Evolutionary conservation across 768 basidiomycete species (phyloP).

Genomic region (Lanmaoa pseudosensibilis): DNA sequence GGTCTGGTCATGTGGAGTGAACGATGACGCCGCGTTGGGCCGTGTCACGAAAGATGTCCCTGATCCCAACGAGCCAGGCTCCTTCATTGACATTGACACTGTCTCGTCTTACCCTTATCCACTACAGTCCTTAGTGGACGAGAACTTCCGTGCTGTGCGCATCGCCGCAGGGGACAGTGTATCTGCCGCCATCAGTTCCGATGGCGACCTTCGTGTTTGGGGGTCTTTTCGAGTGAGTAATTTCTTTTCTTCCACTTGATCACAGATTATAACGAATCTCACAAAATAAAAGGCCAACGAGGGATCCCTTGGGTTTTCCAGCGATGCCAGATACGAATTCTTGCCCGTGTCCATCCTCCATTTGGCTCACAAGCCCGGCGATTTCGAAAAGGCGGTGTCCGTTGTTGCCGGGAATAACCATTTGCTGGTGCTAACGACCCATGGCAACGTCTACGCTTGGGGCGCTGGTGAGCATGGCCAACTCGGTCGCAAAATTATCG

Average conservation of each 20-base stretch:
- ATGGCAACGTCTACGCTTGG: constrained; percentile 86
- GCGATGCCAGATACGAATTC: constrained; percentile 65
- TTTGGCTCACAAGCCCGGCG: constrained; percentile 59
- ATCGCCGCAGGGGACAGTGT: constrained; percentile 87
- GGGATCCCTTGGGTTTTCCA: constrained; percentile 83
- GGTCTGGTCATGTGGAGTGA: constrained; percentile 85
- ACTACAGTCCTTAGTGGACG: constrained; percentile 65
- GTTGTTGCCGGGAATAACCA: constrained; percentile 88
- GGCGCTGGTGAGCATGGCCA: constrained; percentile 91
- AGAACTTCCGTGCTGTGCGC: constrained; percentile 81
- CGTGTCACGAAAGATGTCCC: constrained; percentile 65
- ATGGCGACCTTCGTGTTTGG: constrained; percentile 87
- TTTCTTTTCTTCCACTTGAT: not conserved
- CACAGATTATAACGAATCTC: constrained; percentile 2
- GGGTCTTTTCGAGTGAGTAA: constrained; percentile 79
- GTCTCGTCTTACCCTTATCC: constrained; percentile 62
- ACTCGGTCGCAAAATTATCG: constrained; percentile 86
- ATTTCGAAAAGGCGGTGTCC: constrained; percentile 68
- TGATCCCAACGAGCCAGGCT: constrained; percentile 56
- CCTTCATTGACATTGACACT: constrained; percentile 53
- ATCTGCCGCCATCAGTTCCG: constrained; percentile 75
- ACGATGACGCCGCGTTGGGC: constrained; percentile 88
- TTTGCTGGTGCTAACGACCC: constrained; percentile 82
- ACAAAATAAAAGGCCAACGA: constrained; percentile 56
- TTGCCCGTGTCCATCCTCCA: constrained; percentile 59